Conservation (phyloP, 2,329 filamentous ascomycete genomes). For the Daldinia eschscholtzii region DNA sequence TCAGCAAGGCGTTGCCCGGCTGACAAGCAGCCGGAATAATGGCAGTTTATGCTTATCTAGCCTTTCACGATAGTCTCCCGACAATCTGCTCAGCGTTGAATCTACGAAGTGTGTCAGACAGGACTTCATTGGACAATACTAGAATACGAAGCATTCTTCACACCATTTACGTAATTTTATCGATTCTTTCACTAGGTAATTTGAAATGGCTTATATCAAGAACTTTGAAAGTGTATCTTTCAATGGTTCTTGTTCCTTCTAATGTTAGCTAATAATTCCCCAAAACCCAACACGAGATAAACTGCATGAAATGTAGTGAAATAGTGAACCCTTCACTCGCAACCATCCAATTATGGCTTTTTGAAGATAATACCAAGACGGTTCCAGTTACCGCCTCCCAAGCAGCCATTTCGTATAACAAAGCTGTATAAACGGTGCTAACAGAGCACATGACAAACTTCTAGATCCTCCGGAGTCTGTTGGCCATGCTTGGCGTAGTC, state of each 20-base stretch:
- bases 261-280: neutral
- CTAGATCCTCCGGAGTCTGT: conserved; percentile 8
- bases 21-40: neutral
- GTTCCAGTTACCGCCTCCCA: neutral
- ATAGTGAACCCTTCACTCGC: neutral
- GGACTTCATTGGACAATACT: neutral
- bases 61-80: neutral
- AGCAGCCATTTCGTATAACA: conserved; percentile 8
- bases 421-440: conserved; percentile 17
- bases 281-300: neutral
- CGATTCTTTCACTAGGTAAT: neutral
- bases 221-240: neutral
- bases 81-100: neutral
- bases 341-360: neutral
- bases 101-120: neutral
- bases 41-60: neutral
- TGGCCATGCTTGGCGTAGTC: conserved; percentile 18
- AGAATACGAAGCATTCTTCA: conserved; percentile 5
- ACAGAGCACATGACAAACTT: conserved; percentile 14
- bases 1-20: neutral
- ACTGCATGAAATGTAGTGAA: neutral
- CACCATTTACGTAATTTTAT: conserved; percentile 21
- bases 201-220: neutral
- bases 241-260: neutral
- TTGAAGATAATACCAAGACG: neutral